Evolutionary conservation across 108 stramenopile genomes (phyloP).

Genomic region (Schizochytrium sp.): DNA sequence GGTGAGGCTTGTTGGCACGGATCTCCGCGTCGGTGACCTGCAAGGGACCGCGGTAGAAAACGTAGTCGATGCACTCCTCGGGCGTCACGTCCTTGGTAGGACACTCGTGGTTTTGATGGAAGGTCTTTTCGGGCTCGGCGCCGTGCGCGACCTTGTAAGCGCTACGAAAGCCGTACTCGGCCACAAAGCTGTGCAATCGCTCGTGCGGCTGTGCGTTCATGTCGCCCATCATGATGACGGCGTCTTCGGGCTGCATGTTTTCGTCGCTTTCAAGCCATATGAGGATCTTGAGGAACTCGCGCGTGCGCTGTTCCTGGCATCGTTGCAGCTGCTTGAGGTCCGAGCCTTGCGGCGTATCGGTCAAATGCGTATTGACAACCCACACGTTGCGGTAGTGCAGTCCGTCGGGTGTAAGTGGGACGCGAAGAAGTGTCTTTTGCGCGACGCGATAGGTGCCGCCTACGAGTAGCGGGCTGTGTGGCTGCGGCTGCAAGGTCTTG

Average conservation of each 20-base stretch:
- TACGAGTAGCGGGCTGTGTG: not conserved
- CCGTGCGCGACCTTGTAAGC: not conserved
- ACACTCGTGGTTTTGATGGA: not conserved
- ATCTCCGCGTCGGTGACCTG: not conserved
- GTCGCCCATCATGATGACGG: constrained; percentile 13
- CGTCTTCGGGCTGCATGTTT: not conserved
- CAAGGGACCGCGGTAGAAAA: not conserved
- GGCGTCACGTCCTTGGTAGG: not conserved
- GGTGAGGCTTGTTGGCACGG: not conserved
- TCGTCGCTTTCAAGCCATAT: not conserved
- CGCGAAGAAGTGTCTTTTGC: not conserved
- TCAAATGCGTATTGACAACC: not conserved
- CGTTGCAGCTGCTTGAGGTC: not conserved
- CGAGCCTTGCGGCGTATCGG: not conserved
- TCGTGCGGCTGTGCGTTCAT: not conserved
- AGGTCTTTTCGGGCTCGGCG: not conserved
- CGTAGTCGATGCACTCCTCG: not conserved
- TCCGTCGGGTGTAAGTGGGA: not conserved
- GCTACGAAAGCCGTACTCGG: not conserved
- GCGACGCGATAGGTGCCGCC: not conserved
- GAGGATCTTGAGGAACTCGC: not conserved
- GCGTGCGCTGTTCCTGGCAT: not conserved
- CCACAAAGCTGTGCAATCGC: not conserved
- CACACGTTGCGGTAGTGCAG: not conserved
- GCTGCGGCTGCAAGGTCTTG: not conserved